These are phyloP conservation scores for Aspergillus clavatus DNA, from an alignment of 2,329 filamentous ascomycete species.

Conservation along the genomic window DNA sequence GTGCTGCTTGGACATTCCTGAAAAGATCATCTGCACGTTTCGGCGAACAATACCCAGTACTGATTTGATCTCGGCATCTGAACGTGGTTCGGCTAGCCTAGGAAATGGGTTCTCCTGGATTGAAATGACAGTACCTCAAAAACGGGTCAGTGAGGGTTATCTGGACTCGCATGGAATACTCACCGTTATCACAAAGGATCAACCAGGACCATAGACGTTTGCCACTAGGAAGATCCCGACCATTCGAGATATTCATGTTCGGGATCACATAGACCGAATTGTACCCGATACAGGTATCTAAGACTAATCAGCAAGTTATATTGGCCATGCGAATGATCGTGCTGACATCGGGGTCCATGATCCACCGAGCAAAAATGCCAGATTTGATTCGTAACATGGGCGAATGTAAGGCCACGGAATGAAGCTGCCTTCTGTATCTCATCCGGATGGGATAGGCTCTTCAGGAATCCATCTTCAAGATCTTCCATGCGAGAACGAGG, in stretches of 20 bases:
- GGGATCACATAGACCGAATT: slow-evolving; percentile 52
- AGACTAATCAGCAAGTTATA: slow-evolving; percentile 3
- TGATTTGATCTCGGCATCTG: slow-evolving; percentile 22
- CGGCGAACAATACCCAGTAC: slow-evolving; percentile 43
- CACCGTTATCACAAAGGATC: slow-evolving; percentile 61
- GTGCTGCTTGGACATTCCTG: slow-evolving; percentile 55
- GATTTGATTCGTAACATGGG: slow-evolving; percentile 62
- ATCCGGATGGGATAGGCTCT: slow-evolving; percentile 18
- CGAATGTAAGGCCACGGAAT: slow-evolving; percentile 44
- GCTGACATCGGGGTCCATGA: slow-evolving; percentile 58
- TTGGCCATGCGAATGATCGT: slow-evolving; percentile 4
- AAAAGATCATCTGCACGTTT: slow-evolving; percentile 58
- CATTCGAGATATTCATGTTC: slow-evolving; percentile 40
- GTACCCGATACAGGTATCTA: slow-evolving; percentile 66
- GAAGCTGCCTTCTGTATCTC: slow-evolving; percentile 21
- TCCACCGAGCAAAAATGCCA: slow-evolving; percentile 73
- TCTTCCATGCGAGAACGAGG: slow-evolving; percentile 21
- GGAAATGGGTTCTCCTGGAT: slow-evolving; percentile 59
- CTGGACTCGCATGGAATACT: slow-evolving; percentile 9
- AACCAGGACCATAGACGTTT: slow-evolving; percentile 67
- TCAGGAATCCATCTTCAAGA: slow-evolving; percentile 29
- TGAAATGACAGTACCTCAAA: slow-evolving; percentile 64
- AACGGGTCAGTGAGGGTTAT: slow-evolving; percentile 4
- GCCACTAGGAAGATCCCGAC: slow-evolving; percentile 42
- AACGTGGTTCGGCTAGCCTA: slow-evolving; percentile 38